Base-by-base conservation (phyloP, 1,139 yeast genomes). In the Sugiyamaella castrensis region DNA sequence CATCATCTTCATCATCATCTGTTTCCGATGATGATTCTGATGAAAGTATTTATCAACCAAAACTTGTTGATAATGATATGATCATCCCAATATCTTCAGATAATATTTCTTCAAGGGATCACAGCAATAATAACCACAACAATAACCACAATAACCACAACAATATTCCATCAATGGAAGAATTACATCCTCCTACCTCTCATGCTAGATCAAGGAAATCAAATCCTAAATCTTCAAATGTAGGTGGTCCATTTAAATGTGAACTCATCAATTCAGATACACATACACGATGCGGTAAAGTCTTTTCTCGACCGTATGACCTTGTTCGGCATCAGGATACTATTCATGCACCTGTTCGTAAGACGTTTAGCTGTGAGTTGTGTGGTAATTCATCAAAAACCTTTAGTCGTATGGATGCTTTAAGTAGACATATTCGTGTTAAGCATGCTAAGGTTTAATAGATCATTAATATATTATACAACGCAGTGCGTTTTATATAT, bases 251-350 rank as follows among this genome's bases (percentile, higher is more conserved):
- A 4, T 41, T 38, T 47, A 37, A 40, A 40, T 82, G 89, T 64
- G 77, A 76, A 50, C 72, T 85, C 65, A 69, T 79, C 15, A 84
- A 82, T 62, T 83, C 87, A 13, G 62, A 72, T 15, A 76, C 82
- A 2, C 80, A 83, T 41, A 74, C 76, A 57, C 76, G 80, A 46
- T 91, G 98, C 66, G 72, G 80, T 57, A 87, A 95, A 61, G 79
- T 85, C 55, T 92, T 92, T 65, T 88, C 97, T 13, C 78, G 98
- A 60, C 95, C 96, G 30, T 92, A 92, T 63, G 98, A 92, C 71
- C 75, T 92, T 62, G 85, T 91, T 29, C 80, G 98, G 61, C 98
- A 92, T 68, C 96, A 91, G 69, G 96, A 92, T 65, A 91, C 98
- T 0, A 92, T 92, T 48, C 98, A 92, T 67, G 92, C 97, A 1